Conservation (phyloP, 345 rosid species). For the Salix caprea region DNA sequence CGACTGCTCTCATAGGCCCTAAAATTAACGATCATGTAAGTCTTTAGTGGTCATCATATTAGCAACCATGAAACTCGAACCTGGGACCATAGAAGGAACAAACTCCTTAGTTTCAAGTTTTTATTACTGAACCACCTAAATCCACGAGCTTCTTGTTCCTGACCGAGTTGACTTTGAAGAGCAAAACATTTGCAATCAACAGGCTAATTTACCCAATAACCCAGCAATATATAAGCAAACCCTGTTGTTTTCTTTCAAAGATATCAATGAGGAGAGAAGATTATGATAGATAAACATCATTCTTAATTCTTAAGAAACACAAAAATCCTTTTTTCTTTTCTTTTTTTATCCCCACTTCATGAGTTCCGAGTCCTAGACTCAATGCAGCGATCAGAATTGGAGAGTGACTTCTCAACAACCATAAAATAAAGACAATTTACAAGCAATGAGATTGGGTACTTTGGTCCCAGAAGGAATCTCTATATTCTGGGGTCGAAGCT, state of each 20-base stretch:
- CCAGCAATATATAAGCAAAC: neutral
- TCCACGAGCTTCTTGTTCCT: too few species aligned
- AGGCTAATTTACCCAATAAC: neutral
- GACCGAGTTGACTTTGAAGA: too few species aligned
- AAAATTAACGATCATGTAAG: too few species aligned
- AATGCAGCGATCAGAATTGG: conserved; percentile 31
- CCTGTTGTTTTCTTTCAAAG: neutral
- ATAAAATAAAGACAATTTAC: neutral
- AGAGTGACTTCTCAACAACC: conserved; percentile 16
- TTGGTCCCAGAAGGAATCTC: conserved; percentile 25
- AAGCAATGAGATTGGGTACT: neutral
- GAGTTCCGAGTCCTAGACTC: conserved; percentile 19
- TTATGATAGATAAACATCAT: neutral
- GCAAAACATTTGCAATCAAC: neutral
- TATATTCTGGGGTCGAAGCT: conserved; percentile 17
- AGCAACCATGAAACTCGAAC: too few species aligned
- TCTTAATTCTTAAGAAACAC: neutral
- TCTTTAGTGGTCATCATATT: too few species aligned
- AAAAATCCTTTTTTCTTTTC: neutral
- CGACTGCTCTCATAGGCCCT: too few species aligned
- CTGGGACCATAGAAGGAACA: accelerated
- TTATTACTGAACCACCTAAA: too few species aligned
- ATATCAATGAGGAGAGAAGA: neutral
- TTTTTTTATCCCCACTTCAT: neutral
- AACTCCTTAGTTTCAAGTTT: too few species aligned